These are phyloP conservation scores for Tetrapisispora arboricola DNA, from an alignment of 805 yeast species.

Conservation along the genomic window DNA sequence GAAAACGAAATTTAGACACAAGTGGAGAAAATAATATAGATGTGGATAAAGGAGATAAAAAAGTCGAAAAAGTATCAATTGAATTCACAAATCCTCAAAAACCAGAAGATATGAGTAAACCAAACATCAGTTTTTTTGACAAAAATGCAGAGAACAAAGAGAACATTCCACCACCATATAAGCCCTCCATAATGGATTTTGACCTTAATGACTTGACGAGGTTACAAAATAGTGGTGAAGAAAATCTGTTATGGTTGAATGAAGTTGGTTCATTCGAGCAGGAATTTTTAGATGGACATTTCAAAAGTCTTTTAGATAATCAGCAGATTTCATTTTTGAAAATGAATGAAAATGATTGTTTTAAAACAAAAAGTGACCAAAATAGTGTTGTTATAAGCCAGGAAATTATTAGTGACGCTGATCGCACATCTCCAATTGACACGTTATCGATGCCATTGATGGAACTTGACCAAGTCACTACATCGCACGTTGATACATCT, in stretches of 20 bases:
- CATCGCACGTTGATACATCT: constrained; percentile 8
- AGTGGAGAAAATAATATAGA: too few species aligned
- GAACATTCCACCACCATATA: constrained; percentile 14
- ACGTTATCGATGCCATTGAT: constrained; percentile 26
- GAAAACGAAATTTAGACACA: too few species aligned
- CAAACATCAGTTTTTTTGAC: background rate
- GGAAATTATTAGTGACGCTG: constrained; percentile 6
- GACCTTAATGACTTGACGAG: background rate
- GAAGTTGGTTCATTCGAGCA: constrained; percentile 13
- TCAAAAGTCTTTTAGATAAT: constrained; percentile 1
- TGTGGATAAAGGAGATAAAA: too few species aligned
- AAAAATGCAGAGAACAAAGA: constrained; percentile 12
- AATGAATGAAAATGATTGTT: background rate
- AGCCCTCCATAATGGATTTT: background rate
- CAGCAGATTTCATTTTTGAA: constrained; percentile 4
- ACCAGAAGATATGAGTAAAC: too few species aligned
- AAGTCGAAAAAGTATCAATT: too few species aligned
- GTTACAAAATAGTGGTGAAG: background rate
- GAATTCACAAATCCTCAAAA: too few species aligned
- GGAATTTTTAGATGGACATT: background rate
- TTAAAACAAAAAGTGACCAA: too few species aligned
- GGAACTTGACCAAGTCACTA: constrained; percentile 20
- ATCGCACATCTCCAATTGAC: constrained; percentile 27
- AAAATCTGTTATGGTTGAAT: constrained; percentile 12
- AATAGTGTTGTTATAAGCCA: background rate